phyloP scores from a whole-genome alignment of 352 stramenopile species.

The Phytophthora tentaculata region DNA sequence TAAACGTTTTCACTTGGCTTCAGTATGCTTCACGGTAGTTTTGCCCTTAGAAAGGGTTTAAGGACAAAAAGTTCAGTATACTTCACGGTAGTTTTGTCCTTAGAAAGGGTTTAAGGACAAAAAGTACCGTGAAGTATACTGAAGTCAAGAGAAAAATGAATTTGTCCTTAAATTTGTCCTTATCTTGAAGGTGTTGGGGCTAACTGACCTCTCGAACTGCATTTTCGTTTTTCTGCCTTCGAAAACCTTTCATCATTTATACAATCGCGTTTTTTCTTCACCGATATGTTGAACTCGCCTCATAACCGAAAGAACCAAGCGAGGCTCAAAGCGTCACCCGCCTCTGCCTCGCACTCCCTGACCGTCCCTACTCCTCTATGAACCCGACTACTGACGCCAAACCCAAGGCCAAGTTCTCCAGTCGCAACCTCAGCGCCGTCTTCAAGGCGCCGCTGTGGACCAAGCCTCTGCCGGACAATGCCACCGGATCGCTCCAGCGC shows the following conservation, averaged over 20 bases:
- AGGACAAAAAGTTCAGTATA: too few relatives aligned
- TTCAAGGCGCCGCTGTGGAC: slow-evolving; percentile 62
- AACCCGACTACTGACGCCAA: slow-evolving; percentile 46
- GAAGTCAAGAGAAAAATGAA: too few relatives aligned
- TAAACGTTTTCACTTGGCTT: too few relatives aligned
- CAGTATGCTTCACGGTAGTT: too few relatives aligned
- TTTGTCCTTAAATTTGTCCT: too few relatives aligned
- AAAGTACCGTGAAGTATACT: too few relatives aligned
- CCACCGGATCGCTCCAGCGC: slow-evolving; percentile 23
- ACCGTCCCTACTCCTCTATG: slow-evolving; percentile 35
- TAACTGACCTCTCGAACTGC: too few relatives aligned
- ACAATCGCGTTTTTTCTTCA: slow-evolving; percentile 12
- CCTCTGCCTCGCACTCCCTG: neutral
- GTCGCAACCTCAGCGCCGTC: slow-evolving; percentile 72
- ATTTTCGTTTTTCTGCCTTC: neutral
- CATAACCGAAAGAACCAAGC: slow-evolving; percentile 27
- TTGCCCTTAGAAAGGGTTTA: too few relatives aligned
- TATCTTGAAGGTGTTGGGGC: too few relatives aligned
- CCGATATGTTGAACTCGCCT: slow-evolving; percentile 27
- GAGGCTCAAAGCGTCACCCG: slow-evolving; percentile 24
- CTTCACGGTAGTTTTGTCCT: too few relatives aligned
- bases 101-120: too few relatives aligned
- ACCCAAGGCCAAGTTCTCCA: slow-evolving; percentile 74
- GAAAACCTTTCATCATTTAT: slow-evolving; percentile 13
- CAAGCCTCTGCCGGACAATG: slow-evolving; percentile 43